Base-by-base conservation (phyloP, 2,329 filamentous ascomycete species). In the Nigrospora oryzae region DNA sequence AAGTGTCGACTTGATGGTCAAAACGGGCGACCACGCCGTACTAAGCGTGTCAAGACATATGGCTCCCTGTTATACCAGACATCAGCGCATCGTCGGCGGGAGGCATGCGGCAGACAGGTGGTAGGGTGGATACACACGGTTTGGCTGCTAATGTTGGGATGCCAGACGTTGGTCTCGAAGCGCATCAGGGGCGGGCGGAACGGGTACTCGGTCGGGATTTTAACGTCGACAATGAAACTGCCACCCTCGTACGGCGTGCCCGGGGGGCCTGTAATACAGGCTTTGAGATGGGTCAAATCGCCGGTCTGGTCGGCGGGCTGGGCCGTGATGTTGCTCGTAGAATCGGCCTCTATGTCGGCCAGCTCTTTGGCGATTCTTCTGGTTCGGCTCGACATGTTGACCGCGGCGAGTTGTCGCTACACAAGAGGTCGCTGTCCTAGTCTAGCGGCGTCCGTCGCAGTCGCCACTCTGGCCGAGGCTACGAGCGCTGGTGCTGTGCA, bases 41-140 rank as follows among this genome's bases (percentile, higher is more conserved):
- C 86, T 84, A 14, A 98, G 77, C 0, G 90, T 97, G 62, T 98
- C 93, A 44, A 98, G 81, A 60, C 93, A 98, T 63, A 98, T 98
- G 23, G 90, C 91, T 45, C 93, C 93, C 89, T 97, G 50, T n/a
- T n/a, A n/a, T 10, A 16, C 23, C 8, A 23, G 5, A 16, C 15
- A 13, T 36, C 33, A 36, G 17, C 17, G 7, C 8, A 34, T 23
- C 11, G 42, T 30, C 10, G 13, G 15, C 11, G 12, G 31, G 23
- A 23, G 19, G 19, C 19, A 33, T 28, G 12, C 17, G 15, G 8
- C 1, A 8, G 23, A 17, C 8, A 31, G 17, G 23, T n/a, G 19
- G 13, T 19, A 30, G n/a, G 15, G 30, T 13, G 31, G 17, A 10
- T 15, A 73, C 83, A 59, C 69, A 95, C 89, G 36, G 90, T 96